Evolutionary conservation across 805 yeast genomes (phyloP), one percentile per base, ranked within the genome.

Genomic region (Wickerhamomyces chaumierensis): DNA sequence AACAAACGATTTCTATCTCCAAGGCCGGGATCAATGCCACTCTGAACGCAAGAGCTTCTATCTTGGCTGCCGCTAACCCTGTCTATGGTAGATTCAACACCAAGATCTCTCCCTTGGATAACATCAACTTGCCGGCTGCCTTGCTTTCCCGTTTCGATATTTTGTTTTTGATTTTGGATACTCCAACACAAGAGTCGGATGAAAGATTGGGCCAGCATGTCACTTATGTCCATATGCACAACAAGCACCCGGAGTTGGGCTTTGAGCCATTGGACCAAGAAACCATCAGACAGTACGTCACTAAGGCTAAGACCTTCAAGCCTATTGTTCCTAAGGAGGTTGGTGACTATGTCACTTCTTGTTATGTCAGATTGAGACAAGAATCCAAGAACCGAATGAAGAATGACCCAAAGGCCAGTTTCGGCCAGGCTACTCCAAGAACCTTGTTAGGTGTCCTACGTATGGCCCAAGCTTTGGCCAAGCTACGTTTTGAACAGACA

Each of bases 1-100:
- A 92, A 60, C 98, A 92, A 62, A 92, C 98, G 2, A 92, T 92
- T 42, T 84, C 95, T 18, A 92, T 92, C 42, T 84, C 96, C 33
- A 92, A 92, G 61, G 98, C 98, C 3, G 98, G 98, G 48, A 92
- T 92, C 50, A 84, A 92, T 45, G 92, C 98, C 9, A 85, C 96
- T 2, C 68, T 92, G 49, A 92, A 92, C 57, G 98, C 98, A 7
- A 75, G 98, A 58, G 75, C 97, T 0, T 88, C 96, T 5, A 84
- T 92, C 43, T 63, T 92, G 46, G 98, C 98, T 0, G 98, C 98
- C 23, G 98, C 98, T n/a, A 92, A 92, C 65, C 98, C 98, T 16
- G 66, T 88, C 29, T 88, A 83, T 57, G 97, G 98, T 41, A 74
- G 97, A 46, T 92, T 92, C 63, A 90, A 92, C 61, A 83, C 95